These are phyloP conservation scores for Ceratobasidium sp. DNA, from an alignment of 1,284 basidiomycete species.

Conservation along the genomic window DNA sequence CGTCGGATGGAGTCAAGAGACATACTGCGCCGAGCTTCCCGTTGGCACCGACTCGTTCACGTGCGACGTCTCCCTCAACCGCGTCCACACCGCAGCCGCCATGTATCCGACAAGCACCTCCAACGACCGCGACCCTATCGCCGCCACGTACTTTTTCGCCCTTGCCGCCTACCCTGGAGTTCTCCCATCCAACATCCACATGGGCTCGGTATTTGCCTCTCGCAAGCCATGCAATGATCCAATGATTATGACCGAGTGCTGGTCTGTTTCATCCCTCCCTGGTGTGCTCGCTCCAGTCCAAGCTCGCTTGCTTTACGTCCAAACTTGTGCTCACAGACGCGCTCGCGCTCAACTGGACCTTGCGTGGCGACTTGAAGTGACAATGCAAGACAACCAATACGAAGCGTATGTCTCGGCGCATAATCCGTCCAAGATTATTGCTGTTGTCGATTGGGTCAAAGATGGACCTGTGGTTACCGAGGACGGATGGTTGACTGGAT, in stretches of 20 bases:
- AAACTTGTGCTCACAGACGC: slow-evolving; percentile 18
- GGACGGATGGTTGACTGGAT: slow-evolving; percentile 57
- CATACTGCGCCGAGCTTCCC: slow-evolving; percentile 27
- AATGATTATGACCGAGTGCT: slow-evolving; percentile 63
- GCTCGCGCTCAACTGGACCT: slow-evolving; percentile 28
- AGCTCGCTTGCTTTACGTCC: slow-evolving; percentile 44
- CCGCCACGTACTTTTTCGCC: slow-evolving; percentile 80
- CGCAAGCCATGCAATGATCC: slow-evolving; percentile 53
- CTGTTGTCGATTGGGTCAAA: slow-evolving; percentile 46
- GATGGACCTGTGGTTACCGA: slow-evolving; percentile 42
- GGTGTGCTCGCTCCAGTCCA: slow-evolving; percentile 29
- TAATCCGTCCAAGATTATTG: slow-evolving; percentile 45
- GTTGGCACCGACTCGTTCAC: slow-evolving; percentile 64
- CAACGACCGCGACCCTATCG: slow-evolving; percentile 60
- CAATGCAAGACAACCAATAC: slow-evolving; percentile 46
- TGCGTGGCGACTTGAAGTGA: slow-evolving; percentile 44
- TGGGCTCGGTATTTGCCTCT: slow-evolving; percentile 64
- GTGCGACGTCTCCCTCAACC: slow-evolving; percentile 58
- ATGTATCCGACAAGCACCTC: slow-evolving; percentile 50
- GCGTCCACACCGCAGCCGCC: background rate
- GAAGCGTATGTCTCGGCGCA: slow-evolving; percentile 46
- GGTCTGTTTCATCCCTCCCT: slow-evolving; percentile 28
- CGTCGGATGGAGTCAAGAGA: slow-evolving; percentile 16
- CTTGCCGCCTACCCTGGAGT: slow-evolving; percentile 74
- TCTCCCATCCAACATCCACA: slow-evolving; percentile 64